These are phyloP conservation scores for Poa pratensis DNA, from an alignment of 176 grass and related monocot genomes.

Conservation along the genomic window DNA sequence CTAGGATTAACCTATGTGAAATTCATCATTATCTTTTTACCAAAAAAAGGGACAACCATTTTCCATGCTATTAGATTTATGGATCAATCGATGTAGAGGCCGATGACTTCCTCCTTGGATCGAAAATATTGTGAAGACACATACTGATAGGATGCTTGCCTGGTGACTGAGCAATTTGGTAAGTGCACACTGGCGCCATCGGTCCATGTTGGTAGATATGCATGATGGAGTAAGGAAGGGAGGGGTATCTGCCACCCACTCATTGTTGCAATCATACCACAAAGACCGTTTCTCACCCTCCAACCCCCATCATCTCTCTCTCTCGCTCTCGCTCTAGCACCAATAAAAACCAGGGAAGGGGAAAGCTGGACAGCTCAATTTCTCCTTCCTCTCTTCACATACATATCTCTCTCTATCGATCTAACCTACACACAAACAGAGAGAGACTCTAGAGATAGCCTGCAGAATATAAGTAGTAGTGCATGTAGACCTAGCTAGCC, in stretches of 20 bases:
- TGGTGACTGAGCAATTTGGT: conserved; percentile 35
- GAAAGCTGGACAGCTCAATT: conserved; percentile 61
- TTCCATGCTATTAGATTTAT: not conserved
- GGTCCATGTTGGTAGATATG: conserved; percentile 35
- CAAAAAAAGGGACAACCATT: not conserved
- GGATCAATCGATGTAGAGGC: not conserved
- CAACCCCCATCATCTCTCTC: conserved; percentile 44
- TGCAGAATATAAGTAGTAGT: conserved; percentile 38
- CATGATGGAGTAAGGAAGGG: conserved; percentile 28
- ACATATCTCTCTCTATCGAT: conserved; percentile 14
- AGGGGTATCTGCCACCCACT: conserved; percentile 79
- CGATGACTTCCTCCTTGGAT: not conserved
- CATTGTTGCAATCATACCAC: conserved; percentile 76
- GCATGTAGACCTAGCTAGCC: conserved; percentile 46
- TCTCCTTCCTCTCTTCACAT: conserved; percentile 48
- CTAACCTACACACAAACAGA: conserved; percentile 39
- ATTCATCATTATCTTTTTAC: not conserved
- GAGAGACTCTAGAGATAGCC: not conserved
- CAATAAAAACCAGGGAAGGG: conserved; percentile 43
- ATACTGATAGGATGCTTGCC: not conserved
- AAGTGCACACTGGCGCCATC: conserved; percentile 2
- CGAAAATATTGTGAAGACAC: not conserved
- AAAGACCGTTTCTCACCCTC: conserved; percentile 46
- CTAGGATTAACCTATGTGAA: not conserved
- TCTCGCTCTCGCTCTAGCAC: conserved; percentile 35